A percentile compares a stretch with the other conserved stretches of the same genome.
phyloP scores from a whole-genome alignment of 345 rosid species.

The Populus simonii region DNA sequence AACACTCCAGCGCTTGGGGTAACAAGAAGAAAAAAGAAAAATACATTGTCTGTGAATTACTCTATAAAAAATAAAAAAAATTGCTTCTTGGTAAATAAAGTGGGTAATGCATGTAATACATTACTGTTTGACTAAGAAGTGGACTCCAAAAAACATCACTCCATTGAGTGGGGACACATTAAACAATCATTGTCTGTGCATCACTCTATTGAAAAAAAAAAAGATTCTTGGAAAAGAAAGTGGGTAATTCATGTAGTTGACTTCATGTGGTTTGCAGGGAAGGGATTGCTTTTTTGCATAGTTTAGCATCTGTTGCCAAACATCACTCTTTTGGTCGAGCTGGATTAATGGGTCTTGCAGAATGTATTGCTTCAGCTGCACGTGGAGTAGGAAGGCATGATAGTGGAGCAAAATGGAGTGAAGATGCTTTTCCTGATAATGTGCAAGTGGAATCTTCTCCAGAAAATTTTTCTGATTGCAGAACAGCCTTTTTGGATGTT shows the following conservation, averaged over 20 bases:
- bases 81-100: too few species aligned
- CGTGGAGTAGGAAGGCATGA: slow-evolving; percentile 31
- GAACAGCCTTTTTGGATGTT: slow-evolving; percentile 53
- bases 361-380: slow-evolving; percentile 72
- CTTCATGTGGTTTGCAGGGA: slow-evolving; percentile 45
- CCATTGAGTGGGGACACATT: too few species aligned
- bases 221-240: neutral
- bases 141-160: too few species aligned
- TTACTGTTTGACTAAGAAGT: too few species aligned
- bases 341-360: slow-evolving; percentile 81
- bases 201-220: neutral
- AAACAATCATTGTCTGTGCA: too few species aligned
- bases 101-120: too few species aligned
- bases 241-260: slow-evolving; percentile 10
- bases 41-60: too few species aligned
- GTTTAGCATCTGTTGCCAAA: slow-evolving; percentile 67
- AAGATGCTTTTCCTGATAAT: slow-evolving; percentile 29
- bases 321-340: slow-evolving; percentile 77
- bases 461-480: slow-evolving; percentile 25
- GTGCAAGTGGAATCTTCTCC: slow-evolving; percentile 25
- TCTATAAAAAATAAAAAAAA: too few species aligned
- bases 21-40: too few species aligned
- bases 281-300: slow-evolving; percentile 48
- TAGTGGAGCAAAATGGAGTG: slow-evolving; percentile 25
- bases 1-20: too few species aligned